phyloP scores from a whole-genome alignment of 192 early-diverging fungal species.

The Coemansia sp. region DNA sequence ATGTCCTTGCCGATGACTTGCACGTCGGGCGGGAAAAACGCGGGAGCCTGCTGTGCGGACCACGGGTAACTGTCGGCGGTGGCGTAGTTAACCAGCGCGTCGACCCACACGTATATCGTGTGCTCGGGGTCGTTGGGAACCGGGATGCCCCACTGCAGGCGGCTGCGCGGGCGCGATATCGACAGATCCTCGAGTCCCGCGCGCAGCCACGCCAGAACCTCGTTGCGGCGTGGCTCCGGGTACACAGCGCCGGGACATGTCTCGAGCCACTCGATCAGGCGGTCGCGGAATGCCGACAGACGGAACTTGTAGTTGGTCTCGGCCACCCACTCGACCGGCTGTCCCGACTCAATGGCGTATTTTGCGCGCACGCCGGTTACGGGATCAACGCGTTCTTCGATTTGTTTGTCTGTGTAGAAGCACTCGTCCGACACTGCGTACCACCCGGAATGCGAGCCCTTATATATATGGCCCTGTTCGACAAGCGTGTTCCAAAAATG shows the following conservation, averaged over 20 bases:
- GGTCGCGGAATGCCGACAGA: conserved; percentile 60
- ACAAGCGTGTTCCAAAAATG: conserved; percentile 71
- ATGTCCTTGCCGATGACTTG: conserved; percentile 98
- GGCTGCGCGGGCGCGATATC: conserved; percentile 73
- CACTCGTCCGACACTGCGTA: conserved; percentile 96
- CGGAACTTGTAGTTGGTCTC: conserved; percentile 96
- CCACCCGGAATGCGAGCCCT: conserved; percentile 89
- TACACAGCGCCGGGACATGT: conserved; percentile 64
- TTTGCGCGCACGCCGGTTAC: conserved; percentile 9
- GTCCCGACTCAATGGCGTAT: conserved; percentile 75
- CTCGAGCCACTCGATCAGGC: conserved; percentile 68
- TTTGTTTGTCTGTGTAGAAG: conserved; percentile 73
- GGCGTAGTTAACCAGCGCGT: conserved; percentile 90
- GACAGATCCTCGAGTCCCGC: conserved; percentile 71
- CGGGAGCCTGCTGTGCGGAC: conserved; percentile 23
- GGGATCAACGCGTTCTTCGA: conserved; percentile 57
- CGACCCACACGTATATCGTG: conserved; percentile 97
- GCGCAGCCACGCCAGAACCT: conserved; percentile 61
- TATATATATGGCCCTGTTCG: conserved; percentile 78
- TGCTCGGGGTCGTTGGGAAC: conserved; percentile 86
- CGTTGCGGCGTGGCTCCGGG: conserved; percentile 59
- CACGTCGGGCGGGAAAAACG: conserved; percentile 63
- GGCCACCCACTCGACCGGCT: conserved; percentile 79
- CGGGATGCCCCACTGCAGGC: conserved; percentile 86
- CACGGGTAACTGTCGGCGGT: conserved; percentile 86